Evolutionary conservation across 148 eudicot species (phyloP), one percentile per base, ranked within the genome.

Genomic region (Talinum fruticosum): DNA sequence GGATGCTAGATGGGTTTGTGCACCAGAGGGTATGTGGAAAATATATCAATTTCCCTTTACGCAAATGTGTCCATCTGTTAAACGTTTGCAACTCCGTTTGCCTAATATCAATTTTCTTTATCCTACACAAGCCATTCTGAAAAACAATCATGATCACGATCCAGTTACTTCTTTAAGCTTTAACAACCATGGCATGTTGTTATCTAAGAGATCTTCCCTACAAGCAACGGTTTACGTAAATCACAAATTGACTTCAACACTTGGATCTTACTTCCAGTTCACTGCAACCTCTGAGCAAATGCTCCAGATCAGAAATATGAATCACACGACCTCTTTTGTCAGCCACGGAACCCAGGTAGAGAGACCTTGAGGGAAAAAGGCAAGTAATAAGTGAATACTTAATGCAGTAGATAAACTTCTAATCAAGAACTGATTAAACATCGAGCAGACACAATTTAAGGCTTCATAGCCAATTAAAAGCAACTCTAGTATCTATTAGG

Each of bases 251-350:
- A 73, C 41, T 70, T 64, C 26, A 37, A 61, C 35, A n/a, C 45
- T 44, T 66, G 74, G 73, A 62, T 83, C 97, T 93, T 91, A 96
- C 99, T 90, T 96, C 99, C 89, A 96, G 76, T 79, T 93, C 90
- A 84, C 75, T 73, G 93, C 99, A 96, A 87, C 99, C 99, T 79
- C 81, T 84, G 85, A 96, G 92, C 87, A 96, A 89, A 78, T 88
- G 91, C 90, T 93, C 99, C 79, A 96, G 95, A 86, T 96, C 93
- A 84, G 90, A 80, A 45, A 89, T 92, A 85, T 87, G 87, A 75
- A 93, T 86, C 45, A 93, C 88, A 69, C 93, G 90, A 64, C 99
- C 97, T 88, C 95, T 88, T 88, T 90, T 96, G 66, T 96, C 97
- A 26, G 97, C 96, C 77, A 96, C 88, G 12, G 97, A 91, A 80